Base-by-base conservation (phyloP, 202 grass and related monocot genomes). In the Musa balbisiana region DNA sequence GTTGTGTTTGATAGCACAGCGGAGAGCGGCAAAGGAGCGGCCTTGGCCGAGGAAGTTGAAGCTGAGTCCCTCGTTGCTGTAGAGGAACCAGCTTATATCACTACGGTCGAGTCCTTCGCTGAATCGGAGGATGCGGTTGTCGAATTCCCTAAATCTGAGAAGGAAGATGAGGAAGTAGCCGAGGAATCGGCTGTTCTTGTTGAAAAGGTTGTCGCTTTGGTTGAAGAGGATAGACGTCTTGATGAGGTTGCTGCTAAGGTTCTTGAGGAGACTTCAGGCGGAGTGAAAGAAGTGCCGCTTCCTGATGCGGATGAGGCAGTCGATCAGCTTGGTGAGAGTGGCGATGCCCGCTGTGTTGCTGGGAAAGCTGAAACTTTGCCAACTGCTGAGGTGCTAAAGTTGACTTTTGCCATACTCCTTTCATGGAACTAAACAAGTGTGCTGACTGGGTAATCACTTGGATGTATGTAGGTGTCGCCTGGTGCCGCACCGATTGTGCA, bases 211-310 rank as follows among this genome's bases (percentile, higher is more conserved):
- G n/a, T n/a, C n/a, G 56, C 65, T 27, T 15, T 68, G 13, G 10
- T 3, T 29, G 65, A 68, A 14, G 65, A 8, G 65, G 25, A 6
- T 13, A 68, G 65, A 14, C 65, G 26, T 26, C 23, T 43, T 16
- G 14, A 16, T 43, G 65, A 43, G 14, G 25, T 68, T 15, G 26
- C 65, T 5, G 65, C 24, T 25, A 68, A 33, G 14, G 8, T 16
- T 68, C 65, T 29, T 68, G 65, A 68, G 65, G 25, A 68, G 65
- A 5, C 2, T 68, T 68, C 65, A 66, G 63, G 12, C 24, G 21
- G 14, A 66, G 63, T 29, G 16, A 51, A 51, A 71, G 16, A 2
- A 52, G 69, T 3, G 69, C 49, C 8, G 20, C 33, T 71, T 49
- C 15, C 49, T 52, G 69, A 71, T 51, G 69, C 2, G 12, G 43